Percentiles rank a stretch among this genome's conserved stretches.
Evolutionary conservation across 164 flowering plant genomes (phyloP).

Genomic region (grape (Vitis vinifera)): ASM3070453v1 NC_081805.1:24835501-24836000

Average conservation of each 20-base stretch:
- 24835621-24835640: constrained; percentile 3
- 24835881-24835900: too few species aligned
- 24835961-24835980: too few species aligned
- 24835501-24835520: constrained; percentile 22
- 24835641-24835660: constrained; percentile 13
- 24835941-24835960: too few species aligned
- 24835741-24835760: constrained; percentile 8
- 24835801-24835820: background rate
- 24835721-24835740: constrained; percentile 1
- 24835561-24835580: too few species aligned
- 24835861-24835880: too few species aligned
- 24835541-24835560: too few species aligned
- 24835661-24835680: constrained; percentile 2
- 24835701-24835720: constrained; percentile 22
- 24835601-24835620: constrained; percentile 10
- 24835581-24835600: background rate
- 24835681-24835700: constrained; percentile 17
- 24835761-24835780: constrained; percentile 19
- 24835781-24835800: background rate
- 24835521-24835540: constrained; percentile 18
- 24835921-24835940: too few species aligned
- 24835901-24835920: too few species aligned
- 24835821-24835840: constrained; percentile 9
- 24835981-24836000: too few species aligned
- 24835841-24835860: constrained; percentile 2